Percentiles rank a stretch among this genome's conserved stretches.
These are phyloP conservation scores for Magnolia sinica DNA, from an alignment of 164 flowering plant genomes.

Conservation along the genomic window DNA sequence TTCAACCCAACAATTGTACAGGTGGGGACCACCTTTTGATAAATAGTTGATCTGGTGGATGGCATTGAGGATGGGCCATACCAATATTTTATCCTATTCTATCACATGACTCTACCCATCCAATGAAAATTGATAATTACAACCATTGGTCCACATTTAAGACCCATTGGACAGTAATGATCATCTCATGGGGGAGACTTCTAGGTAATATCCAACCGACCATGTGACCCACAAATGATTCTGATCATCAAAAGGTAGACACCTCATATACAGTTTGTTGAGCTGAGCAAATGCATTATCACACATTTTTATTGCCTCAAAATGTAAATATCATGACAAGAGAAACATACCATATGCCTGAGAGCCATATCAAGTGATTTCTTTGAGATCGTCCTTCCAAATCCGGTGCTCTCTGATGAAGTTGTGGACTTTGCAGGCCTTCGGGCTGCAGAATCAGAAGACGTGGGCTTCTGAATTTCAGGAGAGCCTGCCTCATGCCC, in stretches of 20 bases:
- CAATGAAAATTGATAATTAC: too few relatives aligned
- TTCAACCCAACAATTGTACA: too few relatives aligned
- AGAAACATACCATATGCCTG: slow-evolving; percentile 77
- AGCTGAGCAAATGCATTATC: background rate
- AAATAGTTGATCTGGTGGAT: too few relatives aligned
- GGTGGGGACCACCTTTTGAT: too few relatives aligned
- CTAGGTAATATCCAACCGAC: too few relatives aligned
- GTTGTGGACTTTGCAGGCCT: slow-evolving; percentile 49
- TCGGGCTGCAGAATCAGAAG: slow-evolving; percentile 38
- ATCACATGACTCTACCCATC: too few relatives aligned
- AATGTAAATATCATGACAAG: background rate
- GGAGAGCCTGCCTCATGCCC: slow-evolving; percentile 39
- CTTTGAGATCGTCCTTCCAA: slow-evolving; percentile 89
- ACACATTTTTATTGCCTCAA: background rate
- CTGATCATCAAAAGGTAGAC: background rate
- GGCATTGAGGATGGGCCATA: too few relatives aligned
- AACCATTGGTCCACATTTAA: too few relatives aligned
- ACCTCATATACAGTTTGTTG: background rate
- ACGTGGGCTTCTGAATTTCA: slow-evolving; percentile 46
- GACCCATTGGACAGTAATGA: too few relatives aligned
- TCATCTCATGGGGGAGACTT: too few relatives aligned
- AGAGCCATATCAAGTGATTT: slow-evolving; percentile 94
- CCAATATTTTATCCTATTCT: too few relatives aligned
- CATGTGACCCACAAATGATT: background rate
- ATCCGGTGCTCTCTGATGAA: slow-evolving; percentile 59